Evolutionary conservation across 129 eudicot species (phyloP), one percentile per base, ranked within the genome.

Genomic region (Tagetes erecta): DNA sequence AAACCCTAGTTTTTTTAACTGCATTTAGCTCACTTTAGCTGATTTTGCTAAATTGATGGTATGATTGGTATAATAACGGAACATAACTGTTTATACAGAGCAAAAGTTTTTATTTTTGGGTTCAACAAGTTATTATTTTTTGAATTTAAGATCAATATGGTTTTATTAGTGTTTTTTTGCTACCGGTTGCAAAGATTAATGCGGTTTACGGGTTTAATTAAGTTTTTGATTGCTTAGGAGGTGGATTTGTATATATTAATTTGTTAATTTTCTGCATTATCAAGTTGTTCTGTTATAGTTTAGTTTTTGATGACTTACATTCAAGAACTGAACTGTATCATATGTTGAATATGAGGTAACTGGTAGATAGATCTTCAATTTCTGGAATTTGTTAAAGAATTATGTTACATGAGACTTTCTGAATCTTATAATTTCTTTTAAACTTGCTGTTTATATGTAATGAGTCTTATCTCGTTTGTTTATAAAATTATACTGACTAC

Each of bases 1-100:
- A 68, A 77, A 55, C 80, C 80, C 81, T 77, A 77, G 31, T 44
- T 44, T 46, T 68, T 36, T 47, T 44, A 68, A 68, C 38, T 37
- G 58, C 59, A 47, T 11, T 8, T 30, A 53, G 66, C 39, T 55
- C 8, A 36, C 35, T 49, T 51, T 6, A 10, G 40, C 67, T 31
- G 66, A 41, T 57, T 12, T 31, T 12, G 46, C 11, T 8, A 38
- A 51, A 51, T 63, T 46, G 46, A 52, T 71, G 66, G 55, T 38
- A 4, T 46, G 68, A 42, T 72, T 8, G 53, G 41, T 10, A 13
- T 10, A 57, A 40, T 51, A 20, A 20, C 27, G 27, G 27, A 0
- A 20, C 27, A 20, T 20, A 0, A 20, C 27, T 20, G 31, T 13
- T 12, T 3, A 13, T 30, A 51, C 2, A 7, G 0, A n/a, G 58